Percentiles rank a stretch among this genome's conserved stretches.
Evolutionary conservation across 164 flowering plant genomes (phyloP).

Genomic region (Tetrastigma voinierianum): DNA sequence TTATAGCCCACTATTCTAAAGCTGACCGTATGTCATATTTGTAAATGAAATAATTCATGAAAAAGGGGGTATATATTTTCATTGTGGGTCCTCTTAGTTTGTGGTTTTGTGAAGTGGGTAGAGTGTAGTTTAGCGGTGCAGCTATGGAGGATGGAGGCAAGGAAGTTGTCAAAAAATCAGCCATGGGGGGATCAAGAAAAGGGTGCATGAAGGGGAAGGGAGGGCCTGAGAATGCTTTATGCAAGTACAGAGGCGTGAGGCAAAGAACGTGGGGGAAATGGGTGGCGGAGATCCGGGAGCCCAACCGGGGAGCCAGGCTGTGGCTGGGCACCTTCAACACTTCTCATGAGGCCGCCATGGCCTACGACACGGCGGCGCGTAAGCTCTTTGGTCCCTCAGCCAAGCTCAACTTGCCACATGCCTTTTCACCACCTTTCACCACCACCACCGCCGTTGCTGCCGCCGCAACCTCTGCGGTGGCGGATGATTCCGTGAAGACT

Average conservation of each 20-base stretch:
- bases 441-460: background rate
- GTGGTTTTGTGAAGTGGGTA: background rate
- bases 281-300: conserved; percentile 73
- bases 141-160: background rate
- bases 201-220: conserved; percentile 74
- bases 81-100: too few relatives aligned
- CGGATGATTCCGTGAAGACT: background rate
- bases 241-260: conserved; percentile 58
- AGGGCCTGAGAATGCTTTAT: conserved; percentile 56
- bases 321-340: conserved; percentile 69
- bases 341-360: conserved; percentile 53
- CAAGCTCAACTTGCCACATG: conserved; percentile 41
- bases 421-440: background rate
- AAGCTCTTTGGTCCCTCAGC: conserved; percentile 47
- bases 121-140: background rate
- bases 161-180: background rate
- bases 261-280: conserved; percentile 76
- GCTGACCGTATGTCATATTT: too few relatives aligned
- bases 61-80: too few relatives aligned
- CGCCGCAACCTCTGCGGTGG: background rate
- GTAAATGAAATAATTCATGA: too few relatives aligned
- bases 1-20: too few relatives aligned
- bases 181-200: conserved; percentile 43
- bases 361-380: conserved; percentile 53
- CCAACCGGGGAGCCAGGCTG: conserved; percentile 45